Evolutionary conservation across 179 eudicot species (phyloP), one percentile per base, ranked within the genome.

Genomic region (Carnegiea gigantea): DNA sequence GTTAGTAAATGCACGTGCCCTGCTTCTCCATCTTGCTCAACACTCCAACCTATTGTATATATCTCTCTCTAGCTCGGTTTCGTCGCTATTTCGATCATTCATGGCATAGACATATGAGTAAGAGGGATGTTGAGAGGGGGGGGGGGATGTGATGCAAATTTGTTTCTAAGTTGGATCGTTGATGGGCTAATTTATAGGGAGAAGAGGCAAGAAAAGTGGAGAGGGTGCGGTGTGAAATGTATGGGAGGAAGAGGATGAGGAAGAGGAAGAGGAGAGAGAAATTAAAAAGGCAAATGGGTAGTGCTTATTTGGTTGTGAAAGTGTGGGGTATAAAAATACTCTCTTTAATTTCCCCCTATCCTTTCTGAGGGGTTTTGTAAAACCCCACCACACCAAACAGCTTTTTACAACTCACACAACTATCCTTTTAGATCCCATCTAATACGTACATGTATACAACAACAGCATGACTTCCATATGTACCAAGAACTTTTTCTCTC

Each of bases 11-110:
- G 87, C 87, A 85, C 87, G 87, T 85, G 87, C 87, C 87, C 87
- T 85, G 87, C 87, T 85, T 85, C 87, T 85, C 87, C 87, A 85
- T 85, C 87, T 85, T 79, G 85, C 85, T 85, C 87, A 71, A 33
- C 78, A 36, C 78, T 68, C 60, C 44, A n/a, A 9, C 78, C 78
- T 76, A 54, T 7, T 53, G 13, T 24, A 6, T 28, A 3, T 13
- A 6, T 28, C 6, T 13, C 64, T 46, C 11, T 9, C 36, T n/a
- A 3, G 33, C 18, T 57, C 0, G 62, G 8, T 17, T 57, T 1
- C n/a, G 62, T 57, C 14, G 15, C 62, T 57, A 18, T 46, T n/a
- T 21, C 24, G 36, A 33, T 17, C 48, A 17, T 72, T 36, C 62
- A 75, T 75, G 78, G 43, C 40, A 75, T 43, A 9, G 6, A 73